Evolutionary conservation across 169 alveolate species (phyloP).

Genomic region (Cryptosporidium tyzzeri): DNA sequence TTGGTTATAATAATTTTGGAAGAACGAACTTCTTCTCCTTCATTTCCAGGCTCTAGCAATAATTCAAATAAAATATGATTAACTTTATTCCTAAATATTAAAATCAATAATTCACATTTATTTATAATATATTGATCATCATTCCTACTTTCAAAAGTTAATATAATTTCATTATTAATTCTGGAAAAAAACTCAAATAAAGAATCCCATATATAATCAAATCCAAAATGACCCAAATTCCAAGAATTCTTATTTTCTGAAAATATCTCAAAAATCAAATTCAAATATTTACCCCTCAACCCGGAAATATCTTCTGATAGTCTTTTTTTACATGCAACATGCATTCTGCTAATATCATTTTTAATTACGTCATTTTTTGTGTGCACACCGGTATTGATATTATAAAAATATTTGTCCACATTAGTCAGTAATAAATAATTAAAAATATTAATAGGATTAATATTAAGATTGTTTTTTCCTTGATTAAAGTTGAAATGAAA

Average conservation of each 20-base stretch:
- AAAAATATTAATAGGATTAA: conserved; percentile 11
- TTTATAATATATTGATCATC: background rate
- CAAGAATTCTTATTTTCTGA: background rate
- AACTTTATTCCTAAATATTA: conserved; percentile 16
- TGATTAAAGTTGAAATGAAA: background rate
- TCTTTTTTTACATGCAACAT: conserved; percentile 1
- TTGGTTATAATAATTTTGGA: background rate
- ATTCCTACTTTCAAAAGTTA: background rate
- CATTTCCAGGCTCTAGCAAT: background rate
- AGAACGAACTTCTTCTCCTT: background rate
- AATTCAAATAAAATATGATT: conserved; percentile 1
- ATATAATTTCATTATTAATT: background rate
- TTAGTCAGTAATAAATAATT: conserved; percentile 7
- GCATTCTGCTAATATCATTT: background rate
- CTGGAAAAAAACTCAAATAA: background rate
- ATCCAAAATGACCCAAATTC: background rate
- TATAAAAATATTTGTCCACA: conserved; percentile 9
- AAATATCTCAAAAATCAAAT: conserved; percentile 7
- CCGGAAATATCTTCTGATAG: background rate
- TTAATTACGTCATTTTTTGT: conserved; percentile 12
- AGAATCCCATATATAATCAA: background rate
- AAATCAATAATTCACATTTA: conserved; percentile 1
- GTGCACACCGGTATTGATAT: conserved; percentile 11
- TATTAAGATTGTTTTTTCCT: background rate
- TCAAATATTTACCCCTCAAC: background rate